These are phyloP conservation scores for Barnettozyma pratensis DNA, from an alignment of 805 yeast genomes.

Conservation along the genomic window DNA sequence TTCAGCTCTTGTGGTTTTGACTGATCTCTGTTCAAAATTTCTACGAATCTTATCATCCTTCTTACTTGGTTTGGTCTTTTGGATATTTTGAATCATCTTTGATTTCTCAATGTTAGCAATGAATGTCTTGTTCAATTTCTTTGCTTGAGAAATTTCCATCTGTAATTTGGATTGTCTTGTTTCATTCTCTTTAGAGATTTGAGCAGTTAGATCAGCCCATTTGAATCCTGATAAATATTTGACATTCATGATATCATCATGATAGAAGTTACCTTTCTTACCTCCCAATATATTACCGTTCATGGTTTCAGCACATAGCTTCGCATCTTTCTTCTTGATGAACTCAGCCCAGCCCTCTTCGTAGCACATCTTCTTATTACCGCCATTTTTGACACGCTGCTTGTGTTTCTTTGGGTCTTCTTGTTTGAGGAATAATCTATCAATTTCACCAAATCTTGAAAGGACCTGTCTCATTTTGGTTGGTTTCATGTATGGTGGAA, in stretches of 20 bases:
- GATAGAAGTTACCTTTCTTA: conserved; percentile 81
- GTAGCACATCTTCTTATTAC: conserved; percentile 81
- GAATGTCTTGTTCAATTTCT: conserved; percentile 78
- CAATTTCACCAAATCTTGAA: conserved; percentile 80
- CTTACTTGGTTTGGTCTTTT: conserved; percentile 26
- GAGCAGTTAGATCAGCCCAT: conserved; percentile 93
- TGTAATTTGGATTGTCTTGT: conserved; percentile 81
- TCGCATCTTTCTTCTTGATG: conserved; percentile 77
- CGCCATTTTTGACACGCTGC: conserved; percentile 76
- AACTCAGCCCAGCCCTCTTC: conserved; percentile 98
- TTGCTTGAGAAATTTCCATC: conserved; percentile 85
- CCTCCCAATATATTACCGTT: conserved; percentile 93
- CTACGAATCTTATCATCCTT: conserved; percentile 42
- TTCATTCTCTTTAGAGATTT: conserved; percentile 86
- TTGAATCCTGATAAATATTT: conserved; percentile 89
- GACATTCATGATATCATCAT: conserved; percentile 90
- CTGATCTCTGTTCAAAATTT: conserved; percentile 65
- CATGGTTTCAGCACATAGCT: conserved; percentile 76
- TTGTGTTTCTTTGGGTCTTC: conserved; percentile 66
- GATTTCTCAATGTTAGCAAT: conserved; percentile 81
- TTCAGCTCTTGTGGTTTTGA: conserved; percentile 61
- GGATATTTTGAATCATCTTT: conserved; percentile 69
- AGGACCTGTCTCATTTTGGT: conserved; percentile 79
- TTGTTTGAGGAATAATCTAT: conserved; percentile 79
- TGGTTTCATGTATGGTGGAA: conserved; percentile 98